Evolutionary conservation across 352 stramenopile species (phyloP), one percentile per base, ranked within the genome.

Genomic region (Chrysophaeum taylorii): DNA sequence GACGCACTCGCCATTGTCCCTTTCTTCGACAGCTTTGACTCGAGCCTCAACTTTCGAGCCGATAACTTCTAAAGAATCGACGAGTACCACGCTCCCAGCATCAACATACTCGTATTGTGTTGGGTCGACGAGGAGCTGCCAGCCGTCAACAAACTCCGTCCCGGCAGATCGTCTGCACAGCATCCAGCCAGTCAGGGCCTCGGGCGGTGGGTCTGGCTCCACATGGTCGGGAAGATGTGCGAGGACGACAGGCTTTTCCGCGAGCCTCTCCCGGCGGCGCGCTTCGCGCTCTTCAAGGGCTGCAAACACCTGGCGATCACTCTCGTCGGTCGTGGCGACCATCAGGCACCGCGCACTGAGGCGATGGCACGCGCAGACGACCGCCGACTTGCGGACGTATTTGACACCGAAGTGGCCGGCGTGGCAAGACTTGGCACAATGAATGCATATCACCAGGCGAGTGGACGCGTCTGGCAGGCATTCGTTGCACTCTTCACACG

Each of bases 41-140:
- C 12, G 29, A 9, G 57, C 57, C 2, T 23, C 12, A 18, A 16
- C 12, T n/a, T 66, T 66, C 5, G 5, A 43, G 2, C 15, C 57
- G 33, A 66, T n/a, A 2, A 31, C 14, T 23, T 66, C 35, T 4
- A 27, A 23, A 2, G 2, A 5, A 25, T 66, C 57, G 14, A 43
- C 57, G 31, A 66, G 36, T 5, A 66, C 57, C 33, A 9, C 1
- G 12, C 27, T 45, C 12, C 57, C 57, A 7, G 45, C 35, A 4
- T 9, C 12, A 18, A 66, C 1, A 2, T 48, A 18, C 14, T 42
- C 36, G 33, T 2, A 36, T 36, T 66, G 57, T 36, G 31, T 42
- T 7, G 69, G 69, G 35, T 73, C 69, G 2, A 70, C 39, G 35
- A 73, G 45, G 38, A 73, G 39, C 69, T 73, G 69, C 69, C 69